These are phyloP conservation scores for Boletellus emodensis DNA, from an alignment of 768 basidiomycete species.

Conservation along the genomic window DNA sequence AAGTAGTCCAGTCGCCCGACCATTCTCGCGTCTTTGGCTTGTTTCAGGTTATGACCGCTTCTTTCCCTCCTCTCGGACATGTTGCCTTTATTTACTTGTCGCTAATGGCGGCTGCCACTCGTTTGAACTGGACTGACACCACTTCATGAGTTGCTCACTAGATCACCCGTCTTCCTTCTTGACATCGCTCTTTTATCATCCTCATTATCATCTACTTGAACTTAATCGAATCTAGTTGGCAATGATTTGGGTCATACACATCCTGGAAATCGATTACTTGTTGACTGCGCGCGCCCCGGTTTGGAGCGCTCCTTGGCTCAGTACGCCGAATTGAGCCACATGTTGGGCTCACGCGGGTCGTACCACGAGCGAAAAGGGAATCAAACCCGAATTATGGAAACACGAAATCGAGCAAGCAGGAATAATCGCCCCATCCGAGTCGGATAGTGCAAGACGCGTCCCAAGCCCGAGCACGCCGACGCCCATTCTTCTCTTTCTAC, in stretches of 20 bases:
- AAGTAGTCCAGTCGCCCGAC: constrained; percentile 22
- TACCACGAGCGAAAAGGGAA: too few species aligned
- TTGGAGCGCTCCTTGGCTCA: background rate
- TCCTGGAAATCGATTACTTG: constrained; percentile 5
- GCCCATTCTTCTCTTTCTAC: too few species aligned
- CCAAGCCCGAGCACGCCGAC: too few species aligned
- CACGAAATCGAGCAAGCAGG: too few species aligned
- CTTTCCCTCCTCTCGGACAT: constrained; percentile 7
- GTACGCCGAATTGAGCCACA: too few species aligned
- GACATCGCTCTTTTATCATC: constrained; percentile 14
- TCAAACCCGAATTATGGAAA: too few species aligned
- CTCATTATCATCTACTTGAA: constrained; percentile 19
- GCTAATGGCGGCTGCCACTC: constrained; percentile 13
- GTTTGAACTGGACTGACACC: constrained; percentile 19
- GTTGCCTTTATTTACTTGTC: constrained; percentile 4
- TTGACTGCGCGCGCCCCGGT: background rate
- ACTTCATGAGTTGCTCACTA: constrained; percentile 12
- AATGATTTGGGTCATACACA: constrained; percentile 13
- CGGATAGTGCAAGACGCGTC: too few species aligned
- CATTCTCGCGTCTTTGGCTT: background rate
- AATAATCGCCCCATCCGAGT: too few species aligned
- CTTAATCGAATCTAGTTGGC: constrained; percentile 27
- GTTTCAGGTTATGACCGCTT: background rate
- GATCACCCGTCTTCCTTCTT: constrained; percentile 1
- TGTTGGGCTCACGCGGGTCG: too few species aligned